These are phyloP conservation scores for Anthracocystis walkeri DNA, from an alignment of 1,284 basidiomycete genomes.

Conservation along the genomic window DNA sequence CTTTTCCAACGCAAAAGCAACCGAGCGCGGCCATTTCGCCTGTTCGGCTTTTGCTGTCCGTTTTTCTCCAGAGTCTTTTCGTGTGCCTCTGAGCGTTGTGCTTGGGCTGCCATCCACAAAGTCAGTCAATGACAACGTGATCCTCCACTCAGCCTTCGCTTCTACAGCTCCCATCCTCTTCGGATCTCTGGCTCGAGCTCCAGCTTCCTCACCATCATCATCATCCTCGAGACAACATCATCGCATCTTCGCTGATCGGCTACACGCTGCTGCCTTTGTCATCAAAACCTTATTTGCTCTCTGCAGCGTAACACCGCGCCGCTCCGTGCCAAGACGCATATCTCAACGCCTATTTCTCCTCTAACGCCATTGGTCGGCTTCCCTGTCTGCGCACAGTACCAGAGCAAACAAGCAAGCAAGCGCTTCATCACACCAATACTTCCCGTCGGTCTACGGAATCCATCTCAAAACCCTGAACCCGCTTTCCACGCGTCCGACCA, in stretches of 20 bases:
- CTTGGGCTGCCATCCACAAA: not conserved
- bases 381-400: not conserved
- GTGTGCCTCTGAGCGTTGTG: not conserved
- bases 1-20: no score
- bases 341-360: not conserved
- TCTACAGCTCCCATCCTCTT: not conserved
- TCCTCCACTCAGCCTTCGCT: conserved; percentile 1
- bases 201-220: not conserved
- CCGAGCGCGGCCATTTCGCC: not conserved
- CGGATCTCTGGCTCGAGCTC: not conserved
- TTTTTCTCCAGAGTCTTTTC: not conserved
- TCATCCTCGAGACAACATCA: not conserved
- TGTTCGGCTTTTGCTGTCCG: not conserved
- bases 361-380: not conserved
- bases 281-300: no score
- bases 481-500: conserved; percentile 8
- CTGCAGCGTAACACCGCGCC: no score
- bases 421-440: not conserved
- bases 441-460: conserved; percentile 20
- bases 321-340: conserved; percentile 13
- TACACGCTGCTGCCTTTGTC: not conserved
- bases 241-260: conserved; percentile 1
- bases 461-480: conserved; percentile 10
- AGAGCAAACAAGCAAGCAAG: not conserved
- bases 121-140: conserved; percentile 1